phyloP scores from a whole-genome alignment of 106 monocot species.

The Acorus calamus region DNA sequence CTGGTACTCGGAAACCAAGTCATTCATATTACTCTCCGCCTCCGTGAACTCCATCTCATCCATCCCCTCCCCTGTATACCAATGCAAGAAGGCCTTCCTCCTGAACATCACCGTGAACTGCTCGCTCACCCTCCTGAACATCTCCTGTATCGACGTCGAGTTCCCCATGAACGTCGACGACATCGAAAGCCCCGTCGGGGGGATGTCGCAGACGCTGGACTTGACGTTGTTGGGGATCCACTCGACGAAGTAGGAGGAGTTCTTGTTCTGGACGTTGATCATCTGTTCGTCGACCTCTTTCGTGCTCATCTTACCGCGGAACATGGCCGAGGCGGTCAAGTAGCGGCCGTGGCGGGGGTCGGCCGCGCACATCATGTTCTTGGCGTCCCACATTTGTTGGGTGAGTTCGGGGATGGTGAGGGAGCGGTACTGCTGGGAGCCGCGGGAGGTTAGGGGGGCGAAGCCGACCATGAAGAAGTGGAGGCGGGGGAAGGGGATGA shows the following conservation, averaged over 20 bases:
- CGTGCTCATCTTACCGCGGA: conserved; percentile 42
- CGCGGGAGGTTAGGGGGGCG: conserved; percentile 53
- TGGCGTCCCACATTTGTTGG: conserved; percentile 71
- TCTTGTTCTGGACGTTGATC: conserved; percentile 61
- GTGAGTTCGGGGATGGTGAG: conserved; percentile 58
- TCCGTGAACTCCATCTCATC: neutral
- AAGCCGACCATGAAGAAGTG: conserved; percentile 78
- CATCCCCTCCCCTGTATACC: neutral
- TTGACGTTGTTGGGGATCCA: conserved; percentile 86
- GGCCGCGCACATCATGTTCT: conserved; percentile 74
- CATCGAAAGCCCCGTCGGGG: conserved; percentile 23
- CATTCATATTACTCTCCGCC: conserved; percentile 48
- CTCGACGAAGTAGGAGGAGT: conserved; percentile 73
- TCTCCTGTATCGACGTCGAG: conserved; percentile 36
- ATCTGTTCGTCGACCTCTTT: conserved; percentile 50
- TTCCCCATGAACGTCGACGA: conserved; percentile 19
- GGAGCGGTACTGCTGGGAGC: conserved; percentile 60
- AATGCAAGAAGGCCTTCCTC: neutral
- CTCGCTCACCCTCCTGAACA: conserved; percentile 35
- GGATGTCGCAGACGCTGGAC: conserved; percentile 66
- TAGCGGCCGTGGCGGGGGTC: conserved; percentile 63
- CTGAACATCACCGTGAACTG: neutral
- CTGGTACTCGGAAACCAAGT: conserved; percentile 46
- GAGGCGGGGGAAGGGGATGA: conserved; percentile 66
- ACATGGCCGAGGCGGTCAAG: conserved; percentile 52